Evolutionary conservation across 495 filamentous ascomycete genomes (phyloP), one percentile per base, ranked within the genome.

Genomic region (Cercophora newfieldiana): DNA sequence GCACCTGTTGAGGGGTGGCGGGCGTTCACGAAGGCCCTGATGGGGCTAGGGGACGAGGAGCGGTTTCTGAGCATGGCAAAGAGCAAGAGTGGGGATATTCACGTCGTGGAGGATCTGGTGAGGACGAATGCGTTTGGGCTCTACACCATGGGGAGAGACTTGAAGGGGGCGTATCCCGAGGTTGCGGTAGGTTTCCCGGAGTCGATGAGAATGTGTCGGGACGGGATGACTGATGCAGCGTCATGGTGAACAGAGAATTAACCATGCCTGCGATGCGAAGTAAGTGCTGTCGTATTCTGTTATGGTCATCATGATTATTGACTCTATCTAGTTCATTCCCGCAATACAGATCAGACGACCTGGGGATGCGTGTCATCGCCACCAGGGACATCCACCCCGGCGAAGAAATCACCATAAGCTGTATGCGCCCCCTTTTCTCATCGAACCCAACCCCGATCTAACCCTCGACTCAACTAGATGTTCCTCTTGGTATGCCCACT

Each of bases 61-160:
- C 64, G 71, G 21, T 47, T 76, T 1, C 16, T 70, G 48, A 51
- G 57, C 1, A 25, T 91, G 68, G 86, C 90, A 30, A 87, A 89
- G 66, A 91, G 90, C 74, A 90, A 90, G 4, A 69, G 69, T 0
- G 68, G 64, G 0, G 64, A 71, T 21, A 65, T 75, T 1, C 74
- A 78, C 51, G 67, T 76, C 1, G 61, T 78, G 1, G 73, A 78
- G 26, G 77, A 78, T 63, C 69, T 75, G 2, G 25, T 77, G 3
- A 64, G 74, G 19, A 79, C 75, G 24, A 78, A 79, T 60, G 67
- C 75, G 1, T 77, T 79, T 66, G 74, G 74, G 0, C 63, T 77
- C 14, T 30, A 51, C 7, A 7, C 78, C 0, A 55, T 66, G n/a
- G 69, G 59, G 1, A 61, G 70, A 6, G 71, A 74, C 19, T 57